Conservation (phyloP, 2,329 filamentous ascomycete species). For the Alternaria rosae region DNA sequence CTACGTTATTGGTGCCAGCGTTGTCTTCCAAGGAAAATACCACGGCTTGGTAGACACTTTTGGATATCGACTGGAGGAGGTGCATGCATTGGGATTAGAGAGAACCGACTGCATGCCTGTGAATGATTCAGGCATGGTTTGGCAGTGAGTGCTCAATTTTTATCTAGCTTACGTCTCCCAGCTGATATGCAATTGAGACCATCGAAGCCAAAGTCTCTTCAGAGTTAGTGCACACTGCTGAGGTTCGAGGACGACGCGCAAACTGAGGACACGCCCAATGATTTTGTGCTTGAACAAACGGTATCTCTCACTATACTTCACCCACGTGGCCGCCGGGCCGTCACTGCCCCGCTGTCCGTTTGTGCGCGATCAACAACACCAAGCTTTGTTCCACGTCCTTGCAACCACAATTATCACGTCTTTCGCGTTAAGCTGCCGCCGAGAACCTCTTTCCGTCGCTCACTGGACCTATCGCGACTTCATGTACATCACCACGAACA, state of each 20-base stretch:
- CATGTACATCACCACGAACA: neutral
- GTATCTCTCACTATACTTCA: neutral
- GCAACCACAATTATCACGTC: neutral
- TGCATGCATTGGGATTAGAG: neutral
- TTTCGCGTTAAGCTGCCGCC: neutral
- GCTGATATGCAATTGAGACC: neutral
- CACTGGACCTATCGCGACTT: neutral
- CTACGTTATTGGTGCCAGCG: neutral
- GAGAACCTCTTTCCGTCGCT: neutral
- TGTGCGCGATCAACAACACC: neutral
- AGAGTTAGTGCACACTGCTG: too few species aligned
- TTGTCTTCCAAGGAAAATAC: neutral
- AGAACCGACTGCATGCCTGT: neutral
- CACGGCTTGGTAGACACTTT: neutral
- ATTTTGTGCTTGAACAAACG: neutral
- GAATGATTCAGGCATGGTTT: neutral
- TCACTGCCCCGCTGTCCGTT: neutral
- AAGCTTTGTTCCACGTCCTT: neutral
- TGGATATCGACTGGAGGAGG: neutral
- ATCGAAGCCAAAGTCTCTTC: neutral
- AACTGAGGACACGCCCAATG: too few species aligned
- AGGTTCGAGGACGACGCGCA: too few species aligned
- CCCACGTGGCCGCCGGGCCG: neutral
- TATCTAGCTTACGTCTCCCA: neutral
- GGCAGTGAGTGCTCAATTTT: neutral